phyloP scores from a whole-genome alignment of 2,329 filamentous ascomycete genomes.

The Gremmenia infestans region DNA sequence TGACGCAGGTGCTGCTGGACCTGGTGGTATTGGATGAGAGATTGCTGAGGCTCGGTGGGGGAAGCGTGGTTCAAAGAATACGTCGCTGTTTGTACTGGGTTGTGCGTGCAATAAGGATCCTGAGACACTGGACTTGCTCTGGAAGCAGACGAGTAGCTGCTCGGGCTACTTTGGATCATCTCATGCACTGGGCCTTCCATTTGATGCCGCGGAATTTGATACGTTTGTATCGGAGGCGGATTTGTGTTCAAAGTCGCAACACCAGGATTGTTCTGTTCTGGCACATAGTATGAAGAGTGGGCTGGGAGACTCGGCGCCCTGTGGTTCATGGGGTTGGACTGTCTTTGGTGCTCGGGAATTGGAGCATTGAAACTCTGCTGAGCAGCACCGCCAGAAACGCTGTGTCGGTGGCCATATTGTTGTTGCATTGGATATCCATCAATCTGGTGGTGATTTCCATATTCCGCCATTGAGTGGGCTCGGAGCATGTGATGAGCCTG shows the following conservation, averaged over 20 bases:
- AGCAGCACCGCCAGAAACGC: conserved; percentile 37
- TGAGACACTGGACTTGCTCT: conserved; percentile 49
- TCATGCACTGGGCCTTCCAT: conserved; percentile 38
- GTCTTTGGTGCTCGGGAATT: conserved; percentile 37
- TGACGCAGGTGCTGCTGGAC: conserved; percentile 23
- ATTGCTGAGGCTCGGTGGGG: conserved; percentile 39
- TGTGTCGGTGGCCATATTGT: conserved; percentile 44
- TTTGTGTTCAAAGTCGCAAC: conserved; percentile 57
- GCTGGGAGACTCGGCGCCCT: conserved; percentile 28
- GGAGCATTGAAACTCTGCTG: conserved; percentile 38
- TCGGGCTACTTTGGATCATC: conserved; percentile 54
- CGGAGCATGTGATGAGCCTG: conserved; percentile 37
- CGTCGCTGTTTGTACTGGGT: conserved; percentile 42
- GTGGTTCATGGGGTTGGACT: conserved; percentile 35
- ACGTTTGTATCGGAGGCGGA: conserved; percentile 41
- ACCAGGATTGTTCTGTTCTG: conserved; percentile 57
- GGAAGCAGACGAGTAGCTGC: conserved; percentile 51
- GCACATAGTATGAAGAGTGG: conserved; percentile 43
- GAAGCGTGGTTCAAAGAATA: conserved; percentile 46
- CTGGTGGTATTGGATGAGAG: conserved; percentile 35
- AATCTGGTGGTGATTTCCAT: conserved; percentile 44
- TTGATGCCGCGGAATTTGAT: conserved; percentile 39
- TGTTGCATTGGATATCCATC: conserved; percentile 28
- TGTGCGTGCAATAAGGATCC: conserved; percentile 54
- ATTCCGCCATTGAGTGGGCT: conserved; percentile 51